Base-by-base conservation (phyloP, 768 basidiomycete species). In the Exidia glandulosa region DNA sequence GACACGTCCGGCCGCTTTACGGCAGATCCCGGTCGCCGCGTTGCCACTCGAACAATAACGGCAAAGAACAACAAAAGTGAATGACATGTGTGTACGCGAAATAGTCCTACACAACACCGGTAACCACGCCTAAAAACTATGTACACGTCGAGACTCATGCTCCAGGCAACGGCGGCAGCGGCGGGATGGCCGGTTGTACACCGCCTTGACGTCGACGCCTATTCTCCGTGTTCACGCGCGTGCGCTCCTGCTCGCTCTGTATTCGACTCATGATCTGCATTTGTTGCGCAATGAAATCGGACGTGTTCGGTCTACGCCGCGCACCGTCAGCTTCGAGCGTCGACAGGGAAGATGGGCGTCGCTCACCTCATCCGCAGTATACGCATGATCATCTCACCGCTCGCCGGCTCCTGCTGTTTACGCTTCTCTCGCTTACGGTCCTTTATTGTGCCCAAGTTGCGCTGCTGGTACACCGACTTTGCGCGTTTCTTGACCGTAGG, bases 381-480 rank as follows among this genome's bases (percentile, higher is more conserved):
- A 60, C 93, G 79, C 78, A 99, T 83, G 61, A 98, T 96, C 36
- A 88, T 92, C 74, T 98, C 93, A 57, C 89, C 91, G 59, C 74
- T 81, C 60, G 85, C 79, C 27, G 62, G 63, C 60, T 88, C 86
- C 61, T 87, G 84, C 71, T 90, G 82, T 65, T 90, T 78, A 68
- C 84, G 81, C 78, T 94, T 94, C 76, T 95, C 91, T 71, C 84
- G 84, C 79, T 97, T 97, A 63, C 92, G 82, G 66, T 94, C 85
- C 72, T 87, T 87, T 71, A 99, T 98, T 6, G 96, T 99, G 12
- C 95, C 95, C 5, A 98, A 81, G 71, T 97, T 99, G 56, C 93
- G 84, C 67, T 95, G 94, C 13, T 85, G 77, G 64, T 92, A 90
- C 23, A 99, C 89, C 62, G 90, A 92, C 80, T 98, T 98, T 2